These are phyloP conservation scores for Artemisia argyi DNA, from an alignment of 129 eudicot species.

Conservation along the genomic window DNA sequence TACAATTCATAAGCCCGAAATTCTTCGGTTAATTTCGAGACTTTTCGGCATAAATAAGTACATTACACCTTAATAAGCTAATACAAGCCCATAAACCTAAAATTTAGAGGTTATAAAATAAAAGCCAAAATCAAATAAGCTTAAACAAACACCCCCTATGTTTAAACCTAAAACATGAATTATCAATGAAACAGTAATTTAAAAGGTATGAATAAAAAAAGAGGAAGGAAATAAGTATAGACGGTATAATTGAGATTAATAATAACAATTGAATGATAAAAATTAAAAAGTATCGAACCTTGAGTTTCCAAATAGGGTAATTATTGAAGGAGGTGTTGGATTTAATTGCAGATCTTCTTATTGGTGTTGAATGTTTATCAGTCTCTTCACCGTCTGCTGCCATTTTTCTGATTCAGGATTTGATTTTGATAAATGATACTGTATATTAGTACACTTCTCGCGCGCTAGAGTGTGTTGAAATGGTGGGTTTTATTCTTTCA, in stretches of 20 bases:
- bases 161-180: too few species aligned
- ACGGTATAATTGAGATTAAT: neutral
- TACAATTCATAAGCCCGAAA: too few species aligned
- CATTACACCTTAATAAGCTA: too few species aligned
- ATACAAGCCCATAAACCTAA: too few species aligned
- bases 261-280: neutral
- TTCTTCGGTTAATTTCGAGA: too few species aligned
- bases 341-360: slow-evolving; percentile 50
- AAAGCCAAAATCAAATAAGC: too few species aligned
- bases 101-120: too few species aligned
- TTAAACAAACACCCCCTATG: too few species aligned
- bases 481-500: neutral
- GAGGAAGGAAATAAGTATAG: neutral
- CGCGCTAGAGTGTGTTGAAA: slow-evolving; percentile 25
- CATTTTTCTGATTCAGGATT: slow-evolving; percentile 20
- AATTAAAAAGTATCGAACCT: slow-evolving; percentile 44
- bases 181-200: too few species aligned
- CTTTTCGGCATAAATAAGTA: too few species aligned
- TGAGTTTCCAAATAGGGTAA: slow-evolving; percentile 61
- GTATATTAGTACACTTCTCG: slow-evolving; percentile 14
- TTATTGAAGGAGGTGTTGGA: slow-evolving; percentile 44
- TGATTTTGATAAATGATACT: neutral
- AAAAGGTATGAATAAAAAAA: too few species aligned
- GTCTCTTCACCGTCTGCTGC: slow-evolving; percentile 46
- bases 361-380: slow-evolving; percentile 20